Percentiles rank a stretch among this genome's conserved stretches.
Conservation (phyloP, 805 yeast genomes). For the Cyberlindnera veronae region DNA sequence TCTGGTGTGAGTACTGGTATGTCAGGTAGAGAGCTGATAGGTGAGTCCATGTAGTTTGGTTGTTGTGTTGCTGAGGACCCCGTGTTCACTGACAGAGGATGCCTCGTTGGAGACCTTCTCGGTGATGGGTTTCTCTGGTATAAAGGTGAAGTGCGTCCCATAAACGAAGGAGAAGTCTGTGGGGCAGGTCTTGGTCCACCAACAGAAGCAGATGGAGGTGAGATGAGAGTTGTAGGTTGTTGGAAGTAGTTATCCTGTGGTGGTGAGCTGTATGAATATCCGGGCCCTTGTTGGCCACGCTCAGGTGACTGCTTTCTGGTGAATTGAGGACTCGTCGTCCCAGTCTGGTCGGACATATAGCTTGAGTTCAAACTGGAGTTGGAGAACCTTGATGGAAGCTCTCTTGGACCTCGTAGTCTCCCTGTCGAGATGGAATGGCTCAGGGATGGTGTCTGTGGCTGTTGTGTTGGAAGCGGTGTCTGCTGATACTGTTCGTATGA, state of each 20-base stretch:
- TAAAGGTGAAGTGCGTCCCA: conserved; percentile 6
- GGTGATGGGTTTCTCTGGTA: conserved; percentile 11
- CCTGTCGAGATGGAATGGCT: conserved; percentile 3
- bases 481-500: no score
- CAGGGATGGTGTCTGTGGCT: background rate
- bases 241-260: background rate
- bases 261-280: conserved; percentile 4
- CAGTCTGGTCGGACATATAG: background rate
- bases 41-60: conserved; percentile 14
- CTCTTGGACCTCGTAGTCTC: conserved; percentile 23
- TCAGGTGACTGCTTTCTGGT: conserved; percentile 6
- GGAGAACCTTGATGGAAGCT: conserved; percentile 19
- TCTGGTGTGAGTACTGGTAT: conserved; percentile 20
- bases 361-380: conserved; percentile 11
- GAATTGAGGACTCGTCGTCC: background rate
- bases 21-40: conserved; percentile 23
- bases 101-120: conserved; percentile 11
- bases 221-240: background rate
- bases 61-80: background rate
- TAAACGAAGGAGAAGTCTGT: conserved; percentile 9
- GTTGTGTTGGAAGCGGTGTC: no score
- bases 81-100: conserved; percentile 8
- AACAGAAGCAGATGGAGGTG: background rate
- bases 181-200: conserved; percentile 13
- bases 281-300: background rate